Base-by-base conservation (phyloP, 139 green algal genomes). In the Desmodesmus armatus region DNA sequence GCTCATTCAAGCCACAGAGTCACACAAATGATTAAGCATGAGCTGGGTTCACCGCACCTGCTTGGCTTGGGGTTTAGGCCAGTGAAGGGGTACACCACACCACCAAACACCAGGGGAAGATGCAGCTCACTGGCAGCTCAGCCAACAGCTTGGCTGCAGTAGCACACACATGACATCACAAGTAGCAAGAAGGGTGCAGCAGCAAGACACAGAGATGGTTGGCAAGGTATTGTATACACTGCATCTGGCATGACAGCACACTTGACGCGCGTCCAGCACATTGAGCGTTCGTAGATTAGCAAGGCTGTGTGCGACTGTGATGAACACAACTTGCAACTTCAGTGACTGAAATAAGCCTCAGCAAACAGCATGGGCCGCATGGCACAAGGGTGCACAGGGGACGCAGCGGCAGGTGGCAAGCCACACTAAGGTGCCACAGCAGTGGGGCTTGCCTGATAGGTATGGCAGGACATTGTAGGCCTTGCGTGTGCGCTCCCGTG, bases 21-120 rank as follows among this genome's bases (percentile, higher is more conserved):
- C n/a, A n/a, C n/a, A n/a, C n/a, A n/a, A n/a, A n/a, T n/a, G n/a
- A n/a, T n/a, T n/a, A n/a, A n/a, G n/a, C n/a, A n/a, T n/a, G n/a
- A n/a, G n/a, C n/a, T n/a, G n/a, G 29, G 63, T 43, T 69, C 35
- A 70, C 78, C 23, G 6, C 69, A 83, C 82, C 87, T 80, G 13
- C 55, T 35, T 3, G 78, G 80, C 19, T 53, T 87, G 47, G 86
- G 88, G 89, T 97, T 88, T 19, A 98, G 94, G 66, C 96, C 95
- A 25, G 89, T 92, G 75, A 94, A 76, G 15, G 96, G 95, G 91
- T 98, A 98, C 3, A 98, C 90, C 1, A 97, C 41, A 37, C 75
- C 63, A 37, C 88, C 94, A 90, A 98, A 98, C 17, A 97, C 83
- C 69, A 93, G 73, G 96, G 95, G 87, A 98, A 98, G 19, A 97